Evolutionary conservation across 2,329 filamentous ascomycete species (phyloP).

Genomic region (Sclerotinia nivalis): DNA sequence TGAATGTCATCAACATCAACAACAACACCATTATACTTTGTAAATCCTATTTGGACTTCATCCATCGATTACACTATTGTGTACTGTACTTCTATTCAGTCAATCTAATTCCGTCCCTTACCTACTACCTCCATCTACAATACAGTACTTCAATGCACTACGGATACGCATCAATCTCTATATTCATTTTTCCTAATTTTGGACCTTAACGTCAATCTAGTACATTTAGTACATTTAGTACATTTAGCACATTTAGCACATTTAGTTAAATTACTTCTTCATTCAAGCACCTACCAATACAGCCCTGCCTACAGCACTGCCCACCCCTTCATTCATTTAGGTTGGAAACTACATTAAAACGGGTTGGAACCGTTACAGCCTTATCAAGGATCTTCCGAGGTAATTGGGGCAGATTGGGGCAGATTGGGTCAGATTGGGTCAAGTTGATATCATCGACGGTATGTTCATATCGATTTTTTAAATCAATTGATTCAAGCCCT

Average conservation of each 20-base stretch:
- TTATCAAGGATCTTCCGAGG: conserved; percentile 13
- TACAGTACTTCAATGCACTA: background rate
- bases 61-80: background rate
- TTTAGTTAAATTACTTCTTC: background rate
- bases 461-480: background rate
- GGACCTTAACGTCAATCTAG: background rate
- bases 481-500: conserved; percentile 5
- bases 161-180: conserved; percentile 1
- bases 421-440: background rate
- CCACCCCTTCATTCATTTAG: conserved; percentile 3
- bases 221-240: background rate
- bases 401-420: background rate
- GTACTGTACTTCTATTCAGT: background rate
- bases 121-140: background rate
- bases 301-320: background rate
- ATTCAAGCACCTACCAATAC: background rate
- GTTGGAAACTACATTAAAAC: background rate
- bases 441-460: conserved; percentile 7
- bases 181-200: background rate
- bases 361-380: background rate
- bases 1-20: background rate
- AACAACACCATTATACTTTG: background rate
- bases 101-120: background rate
- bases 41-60: background rate
- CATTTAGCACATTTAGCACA: background rate